Evolutionary conservation across 179 eudicot species (phyloP).

Genomic region (Heliamphora ciliata): DNA sequence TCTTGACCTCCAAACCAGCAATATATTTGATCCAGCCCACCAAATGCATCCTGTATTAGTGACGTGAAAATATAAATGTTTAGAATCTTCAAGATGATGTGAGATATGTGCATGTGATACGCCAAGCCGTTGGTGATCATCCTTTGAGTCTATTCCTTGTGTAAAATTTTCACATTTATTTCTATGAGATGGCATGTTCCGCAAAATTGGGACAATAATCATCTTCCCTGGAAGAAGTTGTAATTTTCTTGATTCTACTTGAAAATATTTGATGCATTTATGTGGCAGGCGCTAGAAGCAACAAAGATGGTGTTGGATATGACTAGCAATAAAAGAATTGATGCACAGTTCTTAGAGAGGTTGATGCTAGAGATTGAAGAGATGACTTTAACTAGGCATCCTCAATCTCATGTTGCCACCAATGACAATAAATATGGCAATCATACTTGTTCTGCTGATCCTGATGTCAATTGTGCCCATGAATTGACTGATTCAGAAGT

Average conservation of each 20-base stretch:
- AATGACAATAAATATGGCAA: slow-evolving; percentile 18
- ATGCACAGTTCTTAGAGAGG: slow-evolving; percentile 55
- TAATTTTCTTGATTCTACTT: not conserved
- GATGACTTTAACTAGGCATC: slow-evolving; percentile 25
- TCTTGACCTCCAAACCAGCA: not conserved
- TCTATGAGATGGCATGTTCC: not conserved
- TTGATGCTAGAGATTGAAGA: slow-evolving; percentile 66
- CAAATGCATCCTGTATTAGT: not conserved
- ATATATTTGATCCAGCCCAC: not conserved
- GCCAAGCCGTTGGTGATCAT: not conserved
- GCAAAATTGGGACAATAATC: not conserved
- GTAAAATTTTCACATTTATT: not conserved
- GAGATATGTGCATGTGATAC: not conserved
- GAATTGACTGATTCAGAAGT: slow-evolving; percentile 22
- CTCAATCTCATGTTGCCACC: slow-evolving; percentile 17
- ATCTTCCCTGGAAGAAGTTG: not conserved
- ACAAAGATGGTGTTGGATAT: slow-evolving; percentile 57
- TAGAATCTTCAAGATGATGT: not conserved
- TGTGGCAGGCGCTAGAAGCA: slow-evolving; percentile 69
- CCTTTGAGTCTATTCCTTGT: not conserved
- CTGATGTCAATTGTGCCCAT: slow-evolving; percentile 14
- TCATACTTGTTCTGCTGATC: slow-evolving; percentile 14
- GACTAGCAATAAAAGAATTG: slow-evolving; percentile 53
- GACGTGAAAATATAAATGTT: not conserved
- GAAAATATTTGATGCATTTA: not conserved